Conservation (phyloP, 164 flowering plant genomes). For the Sedum album region DNA sequence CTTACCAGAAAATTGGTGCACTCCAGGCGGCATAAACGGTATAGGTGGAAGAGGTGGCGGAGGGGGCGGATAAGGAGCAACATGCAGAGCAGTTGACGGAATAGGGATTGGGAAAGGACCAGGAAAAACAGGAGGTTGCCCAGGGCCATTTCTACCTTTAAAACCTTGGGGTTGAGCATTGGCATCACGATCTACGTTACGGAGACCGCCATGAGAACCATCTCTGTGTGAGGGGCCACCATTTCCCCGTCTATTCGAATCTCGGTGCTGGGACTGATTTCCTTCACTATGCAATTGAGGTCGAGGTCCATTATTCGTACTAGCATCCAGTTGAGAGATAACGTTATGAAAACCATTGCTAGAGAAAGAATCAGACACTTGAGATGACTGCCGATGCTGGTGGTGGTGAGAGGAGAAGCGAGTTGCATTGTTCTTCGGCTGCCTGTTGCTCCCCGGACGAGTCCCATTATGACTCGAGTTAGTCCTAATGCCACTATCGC, state of each 20-base stretch:
- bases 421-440: not conserved
- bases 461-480: not conserved
- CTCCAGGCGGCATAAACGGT: not conserved
- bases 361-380: not conserved
- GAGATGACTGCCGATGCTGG: not conserved
- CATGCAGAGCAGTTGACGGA: not conserved
- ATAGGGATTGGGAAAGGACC: not conserved
- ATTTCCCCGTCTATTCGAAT: not conserved
- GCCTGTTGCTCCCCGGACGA: not conserved
- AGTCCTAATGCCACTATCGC: not conserved
- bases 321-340: not conserved
- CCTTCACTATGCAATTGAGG: not conserved
- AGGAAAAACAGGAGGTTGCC: conserved; percentile 3
- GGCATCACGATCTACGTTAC: no score
- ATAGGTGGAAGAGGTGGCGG: not conserved
- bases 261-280: not conserved
- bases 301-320: not conserved
- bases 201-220: not conserved
- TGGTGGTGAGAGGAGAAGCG: not conserved
- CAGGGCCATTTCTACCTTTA: conserved; percentile 1
- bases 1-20: not conserved
- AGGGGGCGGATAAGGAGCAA: not conserved
- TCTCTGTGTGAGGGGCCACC: not conserved
- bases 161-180: not conserved
- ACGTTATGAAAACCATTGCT: not conserved